These are phyloP conservation scores for Mycena vitilis DNA, from an alignment of 768 basidiomycete species.

Conservation along the genomic window DNA sequence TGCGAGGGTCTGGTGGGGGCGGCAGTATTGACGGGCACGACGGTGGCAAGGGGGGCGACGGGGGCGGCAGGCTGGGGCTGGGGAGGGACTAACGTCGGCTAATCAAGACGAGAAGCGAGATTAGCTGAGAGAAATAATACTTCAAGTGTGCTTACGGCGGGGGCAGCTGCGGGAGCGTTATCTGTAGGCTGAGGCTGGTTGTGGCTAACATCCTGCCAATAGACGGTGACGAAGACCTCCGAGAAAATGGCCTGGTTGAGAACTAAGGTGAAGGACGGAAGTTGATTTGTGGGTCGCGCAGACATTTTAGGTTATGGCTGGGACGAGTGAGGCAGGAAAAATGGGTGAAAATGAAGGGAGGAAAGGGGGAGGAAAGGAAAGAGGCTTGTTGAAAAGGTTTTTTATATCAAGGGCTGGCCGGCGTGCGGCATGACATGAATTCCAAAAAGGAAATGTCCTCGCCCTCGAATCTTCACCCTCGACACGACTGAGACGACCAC, in stretches of 20 bases:
- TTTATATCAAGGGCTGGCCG: neutral
- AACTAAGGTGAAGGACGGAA: neutral
- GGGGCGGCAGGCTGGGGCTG: neutral
- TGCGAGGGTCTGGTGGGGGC: neutral
- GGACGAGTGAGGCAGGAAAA: neutral
- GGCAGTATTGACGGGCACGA: too few species aligned
- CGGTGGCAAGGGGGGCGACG: neutral
- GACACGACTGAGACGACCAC: too few species aligned
- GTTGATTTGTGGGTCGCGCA: neutral
- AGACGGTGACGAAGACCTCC: neutral
- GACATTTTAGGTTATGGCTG: neutral
- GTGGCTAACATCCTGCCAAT: neutral
- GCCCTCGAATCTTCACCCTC: too few species aligned
- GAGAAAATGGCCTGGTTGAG: neutral
- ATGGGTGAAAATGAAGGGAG: neutral
- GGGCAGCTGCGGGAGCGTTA: neutral
- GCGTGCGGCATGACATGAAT: neutral
- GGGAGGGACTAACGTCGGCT: neutral
- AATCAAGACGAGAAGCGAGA: neutral
- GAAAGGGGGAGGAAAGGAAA: neutral
- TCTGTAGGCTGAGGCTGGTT: neutral
- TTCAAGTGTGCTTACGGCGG: neutral
- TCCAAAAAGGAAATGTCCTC: neutral
- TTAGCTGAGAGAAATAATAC: too few species aligned
- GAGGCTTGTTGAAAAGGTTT: neutral